These are phyloP conservation scores for Acaromyces ingoldii DNA, from an alignment of 1,284 basidiomycete species.

Conservation along the genomic window DNA sequence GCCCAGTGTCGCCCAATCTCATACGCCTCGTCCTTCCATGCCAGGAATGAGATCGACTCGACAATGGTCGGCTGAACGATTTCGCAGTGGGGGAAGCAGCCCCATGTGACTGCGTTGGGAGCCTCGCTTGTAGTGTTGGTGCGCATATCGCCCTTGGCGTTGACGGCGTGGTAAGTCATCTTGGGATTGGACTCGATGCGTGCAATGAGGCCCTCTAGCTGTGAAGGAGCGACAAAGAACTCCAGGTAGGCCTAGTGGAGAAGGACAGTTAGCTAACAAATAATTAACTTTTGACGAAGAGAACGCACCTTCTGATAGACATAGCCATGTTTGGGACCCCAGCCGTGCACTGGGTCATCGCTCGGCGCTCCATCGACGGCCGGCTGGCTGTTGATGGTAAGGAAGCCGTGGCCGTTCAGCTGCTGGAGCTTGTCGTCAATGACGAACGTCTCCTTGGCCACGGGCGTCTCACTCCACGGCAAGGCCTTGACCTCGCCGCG, in stretches of 20 bases:
- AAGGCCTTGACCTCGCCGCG: slow-evolving; percentile 59
- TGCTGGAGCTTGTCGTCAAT: slow-evolving; percentile 74
- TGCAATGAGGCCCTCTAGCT: slow-evolving; percentile 70
- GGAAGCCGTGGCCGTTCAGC: slow-evolving; percentile 82
- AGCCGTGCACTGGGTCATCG: slow-evolving; percentile 62
- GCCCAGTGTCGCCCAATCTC: slow-evolving; percentile 50
- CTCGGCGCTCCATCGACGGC: slow-evolving; percentile 76
- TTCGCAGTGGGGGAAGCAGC: slow-evolving; percentile 86
- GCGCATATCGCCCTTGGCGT: slow-evolving; percentile 72
- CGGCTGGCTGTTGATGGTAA: slow-evolving; percentile 97
- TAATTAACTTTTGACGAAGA: neutral
- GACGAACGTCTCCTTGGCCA: slow-evolving; percentile 75
- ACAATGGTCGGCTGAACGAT: slow-evolving; percentile 98
- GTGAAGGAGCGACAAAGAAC: slow-evolving; percentile 77
- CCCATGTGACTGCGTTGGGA: slow-evolving; percentile 98
- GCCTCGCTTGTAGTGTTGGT: slow-evolving; percentile 89
- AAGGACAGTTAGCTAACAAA: neutral
- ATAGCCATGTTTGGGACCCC: slow-evolving; percentile 53
- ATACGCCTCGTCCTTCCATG: slow-evolving; percentile 52
- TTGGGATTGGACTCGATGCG: slow-evolving; percentile 81
- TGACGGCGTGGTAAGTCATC: slow-evolving; percentile 95
- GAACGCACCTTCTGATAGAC: slow-evolving; percentile 53
- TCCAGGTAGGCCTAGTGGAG: slow-evolving; percentile 81
- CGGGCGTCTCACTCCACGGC: slow-evolving; percentile 91
- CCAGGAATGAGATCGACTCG: slow-evolving; percentile 57